A percentile compares a stretch with the other conserved stretches of the same genome.
Evolutionary conservation across 164 flowering plant genomes (phyloP).

Genomic region (Tetracentron sinense): DNA sequence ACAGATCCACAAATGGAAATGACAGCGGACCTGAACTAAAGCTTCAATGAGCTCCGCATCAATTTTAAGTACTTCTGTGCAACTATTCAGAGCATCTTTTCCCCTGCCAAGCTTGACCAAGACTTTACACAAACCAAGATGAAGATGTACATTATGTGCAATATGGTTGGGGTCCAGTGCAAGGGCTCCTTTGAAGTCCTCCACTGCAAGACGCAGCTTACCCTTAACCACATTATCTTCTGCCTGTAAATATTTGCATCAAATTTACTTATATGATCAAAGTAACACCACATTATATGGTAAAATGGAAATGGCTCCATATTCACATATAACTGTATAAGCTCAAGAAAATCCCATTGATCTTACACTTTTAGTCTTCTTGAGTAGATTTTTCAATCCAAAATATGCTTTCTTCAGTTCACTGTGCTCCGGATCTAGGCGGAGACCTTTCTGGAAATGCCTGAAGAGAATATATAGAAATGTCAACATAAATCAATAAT

Average conservation of each 20-base stretch:
- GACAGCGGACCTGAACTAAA: slow-evolving; percentile 63
- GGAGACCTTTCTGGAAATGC: slow-evolving; percentile 95
- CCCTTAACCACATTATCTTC: slow-evolving; percentile 87
- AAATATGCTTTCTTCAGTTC: slow-evolving; percentile 93
- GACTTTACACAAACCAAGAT: slow-evolving; percentile 85
- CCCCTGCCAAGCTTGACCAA: slow-evolving; percentile 95
- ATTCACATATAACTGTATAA: background rate
- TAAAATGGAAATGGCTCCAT: background rate
- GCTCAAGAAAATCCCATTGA: slow-evolving; percentile 2
- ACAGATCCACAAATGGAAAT: background rate
- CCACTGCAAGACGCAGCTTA: slow-evolving; percentile 83
- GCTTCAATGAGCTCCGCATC: slow-evolving; percentile 87
- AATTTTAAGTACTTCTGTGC: slow-evolving; percentile 75
- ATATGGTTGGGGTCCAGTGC: slow-evolving; percentile 76
- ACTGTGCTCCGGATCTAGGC: slow-evolving; percentile 90
- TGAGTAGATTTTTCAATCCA: slow-evolving; percentile 86
- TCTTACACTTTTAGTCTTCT: slow-evolving; percentile 92
- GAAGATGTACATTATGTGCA: slow-evolving; percentile 87
- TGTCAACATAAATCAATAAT: no score
- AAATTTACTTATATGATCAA: background rate
- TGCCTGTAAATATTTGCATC: slow-evolving; percentile 52
- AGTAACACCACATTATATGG: background rate
- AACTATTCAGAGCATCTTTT: slow-evolving; percentile 76
- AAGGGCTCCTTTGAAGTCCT: slow-evolving; percentile 80
- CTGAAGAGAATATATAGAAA: slow-evolving; percentile 33